phyloP scores from a whole-genome alignment of 2,329 filamentous ascomycete genomes.

The Berkeleyomyces rouxiae region DNA sequence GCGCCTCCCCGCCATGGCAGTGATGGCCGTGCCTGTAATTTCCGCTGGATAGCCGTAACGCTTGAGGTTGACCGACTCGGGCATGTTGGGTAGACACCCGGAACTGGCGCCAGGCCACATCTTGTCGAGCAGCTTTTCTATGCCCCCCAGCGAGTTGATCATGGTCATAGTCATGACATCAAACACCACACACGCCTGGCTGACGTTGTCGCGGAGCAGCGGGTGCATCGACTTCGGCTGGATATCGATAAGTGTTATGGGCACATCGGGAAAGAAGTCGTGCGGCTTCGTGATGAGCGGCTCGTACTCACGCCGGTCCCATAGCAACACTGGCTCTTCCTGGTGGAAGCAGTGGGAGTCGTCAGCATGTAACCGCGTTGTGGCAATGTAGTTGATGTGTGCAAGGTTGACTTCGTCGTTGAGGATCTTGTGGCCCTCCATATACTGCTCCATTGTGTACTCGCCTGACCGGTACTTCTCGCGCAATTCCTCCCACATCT shows the following conservation, averaged over 20 bases:
- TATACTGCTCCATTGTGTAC: constrained; percentile 17
- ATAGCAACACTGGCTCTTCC: constrained; percentile 37
- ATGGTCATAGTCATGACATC: constrained; percentile 26
- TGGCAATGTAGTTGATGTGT: constrained; percentile 21
- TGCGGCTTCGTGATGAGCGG: constrained; percentile 39
- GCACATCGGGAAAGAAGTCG: constrained; percentile 51
- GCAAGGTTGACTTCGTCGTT: constrained; percentile 21
- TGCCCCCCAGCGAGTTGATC: constrained; percentile 20
- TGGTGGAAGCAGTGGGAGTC: constrained; percentile 35
- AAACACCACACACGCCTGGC: constrained; percentile 30
- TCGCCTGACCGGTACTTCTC: constrained; percentile 11
- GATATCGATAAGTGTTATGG: constrained; percentile 47
- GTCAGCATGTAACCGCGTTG: constrained; percentile 31
- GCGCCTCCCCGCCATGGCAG: constrained; percentile 28
- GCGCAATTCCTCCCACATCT: neutral
- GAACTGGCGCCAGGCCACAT: constrained; percentile 45
- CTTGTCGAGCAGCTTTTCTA: constrained; percentile 30
- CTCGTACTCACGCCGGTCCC: constrained; percentile 56
- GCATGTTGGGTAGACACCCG: constrained; percentile 32
- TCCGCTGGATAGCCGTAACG: constrained; percentile 29
- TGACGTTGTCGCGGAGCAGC: constrained; percentile 30
- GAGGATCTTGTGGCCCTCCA: constrained; percentile 19
- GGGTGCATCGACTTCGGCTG: constrained; percentile 39
- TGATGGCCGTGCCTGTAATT: constrained; percentile 20
- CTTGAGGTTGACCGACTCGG: constrained; percentile 30